Conservation (phyloP, 2,329 filamentous ascomycete genomes). For the Lithohypha guttulata region DNA sequence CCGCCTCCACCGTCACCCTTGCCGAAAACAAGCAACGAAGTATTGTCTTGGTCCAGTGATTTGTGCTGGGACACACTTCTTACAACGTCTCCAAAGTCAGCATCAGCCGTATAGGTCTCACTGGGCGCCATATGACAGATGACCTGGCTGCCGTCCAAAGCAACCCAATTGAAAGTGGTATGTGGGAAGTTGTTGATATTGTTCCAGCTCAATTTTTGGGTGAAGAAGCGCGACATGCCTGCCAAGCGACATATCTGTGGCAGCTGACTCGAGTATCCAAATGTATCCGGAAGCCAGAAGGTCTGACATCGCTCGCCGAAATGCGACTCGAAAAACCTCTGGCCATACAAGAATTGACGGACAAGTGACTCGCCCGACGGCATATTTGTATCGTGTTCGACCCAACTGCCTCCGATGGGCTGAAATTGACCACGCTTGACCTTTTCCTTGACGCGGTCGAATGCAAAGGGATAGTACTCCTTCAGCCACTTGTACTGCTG, state of each 20-base stretch:
- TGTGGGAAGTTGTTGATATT: conserved; percentile 99
- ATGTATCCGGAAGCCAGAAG: conserved; percentile 97
- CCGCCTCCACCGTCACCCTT: conserved; percentile 95
- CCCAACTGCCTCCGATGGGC: conserved; percentile 94
- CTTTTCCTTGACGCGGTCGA: conserved; percentile 81
- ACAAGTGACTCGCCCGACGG: conserved; percentile 90
- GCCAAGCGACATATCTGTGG: conserved; percentile 86
- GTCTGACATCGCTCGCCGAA: conserved; percentile 83
- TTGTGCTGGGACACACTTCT: conserved; percentile 88
- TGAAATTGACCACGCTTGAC: conserved; percentile 86
- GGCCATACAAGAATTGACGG: conserved; percentile 89
- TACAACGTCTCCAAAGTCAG: conserved; percentile 87
- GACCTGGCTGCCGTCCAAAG: conserved; percentile 89
- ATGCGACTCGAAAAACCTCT: conserved; percentile 84
- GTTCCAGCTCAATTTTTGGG: conserved; percentile 98
- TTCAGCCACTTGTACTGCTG: conserved; percentile 99
- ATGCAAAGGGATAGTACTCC: conserved; percentile 74
- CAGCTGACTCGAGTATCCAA: conserved; percentile 90
- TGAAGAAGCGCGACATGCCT: conserved; percentile 95
- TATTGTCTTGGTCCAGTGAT: conserved; percentile 84
- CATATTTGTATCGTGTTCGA: conserved; percentile 97
- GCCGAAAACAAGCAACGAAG: conserved; percentile 84
- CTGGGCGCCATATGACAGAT: conserved; percentile 95
- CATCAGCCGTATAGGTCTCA: conserved; percentile 90
- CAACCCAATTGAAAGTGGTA: conserved; percentile 98